Evolutionary conservation across 2,329 filamentous ascomycete species (phyloP).

Genomic region (Ploettnerulaceae sp.): DNA sequence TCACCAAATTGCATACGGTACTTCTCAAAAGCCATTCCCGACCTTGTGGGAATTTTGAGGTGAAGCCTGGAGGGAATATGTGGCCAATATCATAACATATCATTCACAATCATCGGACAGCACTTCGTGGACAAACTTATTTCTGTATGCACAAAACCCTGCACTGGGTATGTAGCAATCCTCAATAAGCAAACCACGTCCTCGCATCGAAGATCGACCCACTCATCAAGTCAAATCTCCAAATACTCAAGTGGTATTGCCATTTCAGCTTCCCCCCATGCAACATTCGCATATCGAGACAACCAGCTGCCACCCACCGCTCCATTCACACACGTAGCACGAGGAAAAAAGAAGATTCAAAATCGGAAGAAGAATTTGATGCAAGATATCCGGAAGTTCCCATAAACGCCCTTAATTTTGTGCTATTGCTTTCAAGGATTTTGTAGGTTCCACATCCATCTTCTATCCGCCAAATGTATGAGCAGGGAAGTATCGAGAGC

Average conservation of each 20-base stretch:
- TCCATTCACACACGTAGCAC: slow-evolving; percentile 16
- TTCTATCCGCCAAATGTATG: slow-evolving; percentile 63
- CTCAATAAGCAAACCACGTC: slow-evolving; percentile 60
- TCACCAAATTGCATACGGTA: neutral
- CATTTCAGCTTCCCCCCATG: slow-evolving; percentile 49
- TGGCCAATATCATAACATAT: neutral
- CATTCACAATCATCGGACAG: slow-evolving; percentile 10
- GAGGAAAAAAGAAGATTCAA: slow-evolving; percentile 28
- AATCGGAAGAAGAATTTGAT: slow-evolving; percentile 47
- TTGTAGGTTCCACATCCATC: slow-evolving; percentile 47
- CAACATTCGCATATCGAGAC: slow-evolving; percentile 38
- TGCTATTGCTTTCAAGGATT: slow-evolving; percentile 45
- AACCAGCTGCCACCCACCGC: slow-evolving; percentile 16
- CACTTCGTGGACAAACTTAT: slow-evolving; percentile 49
- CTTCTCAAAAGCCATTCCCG: neutral
- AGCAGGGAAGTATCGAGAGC: slow-evolving; percentile 34
- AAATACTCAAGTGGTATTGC: slow-evolving; percentile 53
- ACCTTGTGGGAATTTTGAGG: neutral
- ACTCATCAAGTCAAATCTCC: slow-evolving; percentile 30
- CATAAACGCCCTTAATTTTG: slow-evolving; percentile 55
- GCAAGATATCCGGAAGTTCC: slow-evolving; percentile 77
- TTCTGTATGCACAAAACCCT: slow-evolving; percentile 48
- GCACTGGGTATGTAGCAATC: slow-evolving; percentile 51
- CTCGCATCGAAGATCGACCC: slow-evolving; percentile 44
- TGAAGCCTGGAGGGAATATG: neutral